phyloP scores from a whole-genome alignment of 2,329 filamentous ascomycete species.

The Raffaelea deltoideospora region DNA sequence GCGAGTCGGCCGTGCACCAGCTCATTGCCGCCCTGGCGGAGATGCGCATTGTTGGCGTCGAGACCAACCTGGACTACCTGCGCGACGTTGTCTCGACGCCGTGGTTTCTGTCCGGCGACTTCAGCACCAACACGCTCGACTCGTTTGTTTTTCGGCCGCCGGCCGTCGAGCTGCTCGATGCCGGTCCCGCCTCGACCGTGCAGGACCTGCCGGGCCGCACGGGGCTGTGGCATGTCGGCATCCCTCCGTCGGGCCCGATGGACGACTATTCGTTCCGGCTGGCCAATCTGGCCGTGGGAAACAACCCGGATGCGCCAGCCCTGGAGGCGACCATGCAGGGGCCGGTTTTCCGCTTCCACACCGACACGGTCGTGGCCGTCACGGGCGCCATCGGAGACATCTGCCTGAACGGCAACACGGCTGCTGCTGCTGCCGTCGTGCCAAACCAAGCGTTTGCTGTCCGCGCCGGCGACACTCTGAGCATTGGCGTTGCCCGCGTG shows the following conservation, averaged over 20 bases:
- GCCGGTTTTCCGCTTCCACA: constrained; percentile 19
- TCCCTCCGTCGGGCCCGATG: constrained; percentile 26
- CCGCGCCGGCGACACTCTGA: constrained; percentile 4
- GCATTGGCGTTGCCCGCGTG: constrained; percentile 6
- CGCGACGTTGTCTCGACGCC: constrained; percentile 14
- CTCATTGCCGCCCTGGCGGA: background rate
- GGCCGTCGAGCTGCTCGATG: constrained; percentile 15
- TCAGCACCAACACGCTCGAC: constrained; percentile 20
- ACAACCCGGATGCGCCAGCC: constrained; percentile 14
- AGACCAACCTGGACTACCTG: constrained; percentile 21
- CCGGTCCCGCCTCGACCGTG: background rate
- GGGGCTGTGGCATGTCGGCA: constrained; percentile 20
- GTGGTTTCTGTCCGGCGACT: constrained; percentile 14
- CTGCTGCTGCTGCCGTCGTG: too few relatives aligned
- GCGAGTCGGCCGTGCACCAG: constrained; percentile 62
- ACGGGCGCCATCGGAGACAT: constrained; percentile 16
- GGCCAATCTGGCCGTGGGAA: constrained; percentile 21
- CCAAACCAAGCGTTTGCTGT: background rate
- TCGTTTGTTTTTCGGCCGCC: constrained; percentile 13
- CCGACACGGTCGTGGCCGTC: constrained; percentile 16
- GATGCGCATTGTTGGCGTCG: background rate
- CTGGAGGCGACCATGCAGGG: constrained; percentile 21
- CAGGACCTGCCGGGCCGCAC: constrained; percentile 22
- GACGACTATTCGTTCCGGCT: constrained; percentile 20
- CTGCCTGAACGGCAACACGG: constrained; percentile 13